phyloP scores from a whole-genome alignment of 805 yeast genomes.

The Candida nitratophila region DNA sequence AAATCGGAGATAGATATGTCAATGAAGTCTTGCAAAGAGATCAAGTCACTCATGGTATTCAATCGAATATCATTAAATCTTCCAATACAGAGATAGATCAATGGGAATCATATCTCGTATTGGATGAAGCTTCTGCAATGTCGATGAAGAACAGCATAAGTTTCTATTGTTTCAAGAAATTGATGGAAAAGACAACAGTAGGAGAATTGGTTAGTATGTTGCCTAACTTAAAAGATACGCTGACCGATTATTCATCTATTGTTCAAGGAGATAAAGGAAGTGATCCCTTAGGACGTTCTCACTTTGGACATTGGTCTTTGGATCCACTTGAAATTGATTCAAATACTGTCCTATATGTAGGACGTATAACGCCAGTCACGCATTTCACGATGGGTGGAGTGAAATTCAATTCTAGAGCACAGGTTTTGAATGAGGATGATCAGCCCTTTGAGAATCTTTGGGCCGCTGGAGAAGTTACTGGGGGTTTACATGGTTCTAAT shows the following conservation, averaged over 20 bases:
- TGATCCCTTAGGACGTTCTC: slow-evolving; percentile 6
- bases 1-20: slow-evolving; percentile 41
- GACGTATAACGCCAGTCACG: slow-evolving; percentile 48
- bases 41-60: slow-evolving; percentile 52
- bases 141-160: slow-evolving; percentile 44
- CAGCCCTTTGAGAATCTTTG: slow-evolving; percentile 39
- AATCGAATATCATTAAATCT: slow-evolving; percentile 34
- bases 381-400: slow-evolving; percentile 70
- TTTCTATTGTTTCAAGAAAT: slow-evolving; percentile 48
- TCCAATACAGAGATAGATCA: slow-evolving; percentile 20
- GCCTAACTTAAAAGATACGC: slow-evolving; percentile 7
- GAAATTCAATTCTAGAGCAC: slow-evolving; percentile 40
- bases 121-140: slow-evolving; percentile 39
- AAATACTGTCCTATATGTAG: slow-evolving; percentile 33
- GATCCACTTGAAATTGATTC: background rate
- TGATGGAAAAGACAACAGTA: slow-evolving; percentile 42
- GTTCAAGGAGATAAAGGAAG: slow-evolving; percentile 2
- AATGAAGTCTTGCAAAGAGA: slow-evolving; percentile 58
- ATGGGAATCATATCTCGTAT: slow-evolving; percentile 37
- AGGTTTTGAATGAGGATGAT: slow-evolving; percentile 25
- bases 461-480: slow-evolving; percentile 65
- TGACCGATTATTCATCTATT: slow-evolving; percentile 5
- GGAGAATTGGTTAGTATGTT: slow-evolving; percentile 33
- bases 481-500: slow-evolving; percentile 65
- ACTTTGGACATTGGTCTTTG: slow-evolving; percentile 14